These are phyloP conservation scores for Xylariaceae sp. DNA, from an alignment of 2,329 filamentous ascomycete genomes.

Conservation along the genomic window DNA sequence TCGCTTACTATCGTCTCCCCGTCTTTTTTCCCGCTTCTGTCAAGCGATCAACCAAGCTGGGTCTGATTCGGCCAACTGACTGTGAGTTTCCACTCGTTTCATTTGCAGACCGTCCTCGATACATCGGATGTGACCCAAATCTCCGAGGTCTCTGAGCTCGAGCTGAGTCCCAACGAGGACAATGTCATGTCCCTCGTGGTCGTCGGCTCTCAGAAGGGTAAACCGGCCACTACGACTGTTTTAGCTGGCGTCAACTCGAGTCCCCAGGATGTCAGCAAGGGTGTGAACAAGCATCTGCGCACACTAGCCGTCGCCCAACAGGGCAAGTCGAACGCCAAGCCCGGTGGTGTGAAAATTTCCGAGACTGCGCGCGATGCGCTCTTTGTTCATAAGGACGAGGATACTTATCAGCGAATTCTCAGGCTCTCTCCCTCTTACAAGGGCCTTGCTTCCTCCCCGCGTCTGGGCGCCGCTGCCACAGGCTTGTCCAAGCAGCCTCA, in stretches of 20 bases:
- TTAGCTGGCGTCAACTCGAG: slow-evolving; percentile 84
- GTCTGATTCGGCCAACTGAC: slow-evolving; percentile 6
- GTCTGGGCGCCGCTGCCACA: slow-evolving; percentile 73
- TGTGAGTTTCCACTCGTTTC: slow-evolving; percentile 9
- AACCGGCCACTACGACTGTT: slow-evolving; percentile 43
- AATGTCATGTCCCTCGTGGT: slow-evolving; percentile 78
- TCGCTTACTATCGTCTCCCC: background rate
- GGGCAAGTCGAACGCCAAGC: slow-evolving; percentile 31
- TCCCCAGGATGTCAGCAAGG: slow-evolving; percentile 62
- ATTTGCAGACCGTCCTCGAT: slow-evolving; percentile 61
- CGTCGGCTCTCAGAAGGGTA: slow-evolving; percentile 56
- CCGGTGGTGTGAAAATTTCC: slow-evolving; percentile 40
- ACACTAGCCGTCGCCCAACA: slow-evolving; percentile 57
- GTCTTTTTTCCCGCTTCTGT: background rate
- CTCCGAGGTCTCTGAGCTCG: slow-evolving; percentile 63
- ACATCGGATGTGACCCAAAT: slow-evolving; percentile 60
- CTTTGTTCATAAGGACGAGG: slow-evolving; percentile 48
- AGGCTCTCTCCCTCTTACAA: slow-evolving; percentile 48
- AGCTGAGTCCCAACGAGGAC: slow-evolving; percentile 79
- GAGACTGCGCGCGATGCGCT: slow-evolving; percentile 50
- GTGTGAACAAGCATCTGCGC: slow-evolving; percentile 79
- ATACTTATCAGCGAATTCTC: slow-evolving; percentile 55
- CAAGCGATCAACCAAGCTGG: background rate
- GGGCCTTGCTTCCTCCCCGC: slow-evolving; percentile 40
- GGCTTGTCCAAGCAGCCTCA: slow-evolving; percentile 71